Conservation (phyloP, 257 asterid species). For the Capsicum chinense region DNA sequence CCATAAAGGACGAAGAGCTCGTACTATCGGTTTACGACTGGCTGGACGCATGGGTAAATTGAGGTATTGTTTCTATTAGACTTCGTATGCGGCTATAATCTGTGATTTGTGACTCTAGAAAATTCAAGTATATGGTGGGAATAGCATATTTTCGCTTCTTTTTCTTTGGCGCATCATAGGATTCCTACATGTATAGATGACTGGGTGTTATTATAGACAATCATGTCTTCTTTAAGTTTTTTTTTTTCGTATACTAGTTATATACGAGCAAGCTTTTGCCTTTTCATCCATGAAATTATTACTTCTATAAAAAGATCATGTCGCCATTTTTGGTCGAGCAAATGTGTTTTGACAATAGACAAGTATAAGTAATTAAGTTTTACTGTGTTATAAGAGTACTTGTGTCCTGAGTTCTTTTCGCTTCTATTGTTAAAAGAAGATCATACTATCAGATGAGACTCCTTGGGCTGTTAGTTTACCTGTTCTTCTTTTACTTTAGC, state of each 20-base stretch:
- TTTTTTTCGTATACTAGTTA: not conserved
- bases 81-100: not conserved
- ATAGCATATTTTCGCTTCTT: not conserved
- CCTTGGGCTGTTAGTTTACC: conserved; percentile 1
- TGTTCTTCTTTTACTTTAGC: not conserved
- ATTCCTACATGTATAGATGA: not conserved
- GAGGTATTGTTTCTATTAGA: conserved; percentile 53
- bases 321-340: not conserved
- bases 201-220: not conserved
- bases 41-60: conserved; percentile 89
- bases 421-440: not conserved
- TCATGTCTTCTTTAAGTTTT: not conserved
- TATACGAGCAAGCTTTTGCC: not conserved
- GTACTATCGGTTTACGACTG: conserved; percentile 88
- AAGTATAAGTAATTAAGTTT: not conserved
- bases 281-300: not conserved
- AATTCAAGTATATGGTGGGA: not conserved
- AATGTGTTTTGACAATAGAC: not conserved
- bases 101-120: not conserved
- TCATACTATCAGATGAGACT: not conserved
- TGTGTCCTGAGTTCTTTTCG: not conserved
- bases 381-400: not conserved
- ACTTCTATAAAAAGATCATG: not conserved
- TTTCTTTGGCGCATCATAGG: not conserved
- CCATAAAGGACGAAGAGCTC: conserved; percentile 81